Evolutionary conservation across 768 basidiomycete genomes (phyloP).

Genomic region (Boletellus sp.): DNA sequence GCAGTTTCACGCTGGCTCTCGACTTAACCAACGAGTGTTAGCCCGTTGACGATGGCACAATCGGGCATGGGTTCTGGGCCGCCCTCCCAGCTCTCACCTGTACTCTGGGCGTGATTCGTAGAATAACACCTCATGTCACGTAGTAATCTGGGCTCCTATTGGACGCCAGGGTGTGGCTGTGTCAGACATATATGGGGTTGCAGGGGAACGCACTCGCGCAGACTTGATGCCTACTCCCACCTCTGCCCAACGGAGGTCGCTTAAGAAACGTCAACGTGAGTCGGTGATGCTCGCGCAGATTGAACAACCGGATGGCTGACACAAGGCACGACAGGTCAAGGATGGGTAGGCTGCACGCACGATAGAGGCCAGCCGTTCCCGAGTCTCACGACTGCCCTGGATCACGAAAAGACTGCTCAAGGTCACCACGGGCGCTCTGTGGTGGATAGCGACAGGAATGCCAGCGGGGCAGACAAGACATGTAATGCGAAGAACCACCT

Average conservation of each 20-base stretch:
- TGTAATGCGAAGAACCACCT: slow-evolving; percentile 3
- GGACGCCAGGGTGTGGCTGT: slow-evolving; percentile 9
- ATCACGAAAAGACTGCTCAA: slow-evolving; percentile 28
- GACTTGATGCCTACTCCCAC: slow-evolving; percentile 22
- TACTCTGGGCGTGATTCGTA: no score
- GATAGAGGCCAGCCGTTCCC: slow-evolving; percentile 20
- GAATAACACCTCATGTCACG: no score
- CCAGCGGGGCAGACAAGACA: not conserved
- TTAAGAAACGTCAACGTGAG: slow-evolving; percentile 24
- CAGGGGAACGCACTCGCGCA: slow-evolving; percentile 8
- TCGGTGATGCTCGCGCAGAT: not conserved
- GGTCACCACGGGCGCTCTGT: slow-evolving; percentile 22
- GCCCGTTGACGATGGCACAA: slow-evolving; percentile 79
- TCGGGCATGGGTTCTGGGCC: slow-evolving; percentile 81
- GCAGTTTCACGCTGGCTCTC: not conserved
- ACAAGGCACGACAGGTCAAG: slow-evolving; percentile 19
- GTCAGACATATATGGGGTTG: slow-evolving; percentile 14
- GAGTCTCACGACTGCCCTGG: slow-evolving; percentile 27
- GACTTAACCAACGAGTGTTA: slow-evolving; percentile 27
- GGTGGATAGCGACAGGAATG: not conserved
- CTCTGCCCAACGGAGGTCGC: slow-evolving; percentile 15
- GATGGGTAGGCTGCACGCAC: slow-evolving; percentile 31
- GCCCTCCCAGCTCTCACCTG: slow-evolving; percentile 34
- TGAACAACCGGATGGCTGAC: not conserved
- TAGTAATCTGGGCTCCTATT: no score